These are phyloP conservation scores for Baeospora myosura DNA, from an alignment of 1,284 basidiomycete genomes.

Conservation along the genomic window DNA sequence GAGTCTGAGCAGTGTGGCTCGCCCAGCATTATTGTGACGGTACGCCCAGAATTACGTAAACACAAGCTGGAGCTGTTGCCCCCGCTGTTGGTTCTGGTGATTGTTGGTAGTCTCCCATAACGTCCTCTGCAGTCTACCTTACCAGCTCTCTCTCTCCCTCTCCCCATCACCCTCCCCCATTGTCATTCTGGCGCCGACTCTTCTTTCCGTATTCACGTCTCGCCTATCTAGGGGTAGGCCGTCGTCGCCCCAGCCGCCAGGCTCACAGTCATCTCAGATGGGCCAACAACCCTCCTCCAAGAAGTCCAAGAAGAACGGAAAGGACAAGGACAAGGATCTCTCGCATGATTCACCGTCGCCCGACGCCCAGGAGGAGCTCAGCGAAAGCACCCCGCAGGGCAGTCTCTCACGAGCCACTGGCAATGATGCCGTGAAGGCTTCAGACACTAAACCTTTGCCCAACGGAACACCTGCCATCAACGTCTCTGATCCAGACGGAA, in stretches of 20 bases:
- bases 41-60: no score
- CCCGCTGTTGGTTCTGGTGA: not conserved
- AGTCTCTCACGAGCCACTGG: slow-evolving; percentile 38
- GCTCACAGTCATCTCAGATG: slow-evolving; percentile 42
- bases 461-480: slow-evolving; percentile 44
- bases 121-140: no score
- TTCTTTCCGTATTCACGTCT: slow-evolving; percentile 67
- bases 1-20: no score
- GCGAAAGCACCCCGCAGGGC: slow-evolving; percentile 34
- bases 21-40: no score
- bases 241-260: slow-evolving; percentile 56
- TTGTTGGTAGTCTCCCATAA: not conserved
- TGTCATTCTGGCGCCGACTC: slow-evolving; percentile 70
- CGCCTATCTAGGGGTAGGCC: slow-evolving; percentile 63
- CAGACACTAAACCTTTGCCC: slow-evolving; percentile 25
- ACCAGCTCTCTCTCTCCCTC: not conserved
- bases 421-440: slow-evolving; percentile 21
- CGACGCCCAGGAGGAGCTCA: slow-evolving; percentile 30
- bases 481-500: slow-evolving; percentile 44
- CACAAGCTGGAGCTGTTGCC: not conserved
- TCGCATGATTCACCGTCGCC: slow-evolving; percentile 23
- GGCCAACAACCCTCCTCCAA: slow-evolving; percentile 77
- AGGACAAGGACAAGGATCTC: slow-evolving; percentile 57
- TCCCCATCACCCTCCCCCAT: slow-evolving; percentile 3
- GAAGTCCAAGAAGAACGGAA: slow-evolving; percentile 62